A percentile compares a stretch with the other conserved stretches of the same genome.
These are phyloP conservation scores for Perkinsela sp. DNA, from an alignment of 208 protist species.

Conservation along the genomic window DNA sequence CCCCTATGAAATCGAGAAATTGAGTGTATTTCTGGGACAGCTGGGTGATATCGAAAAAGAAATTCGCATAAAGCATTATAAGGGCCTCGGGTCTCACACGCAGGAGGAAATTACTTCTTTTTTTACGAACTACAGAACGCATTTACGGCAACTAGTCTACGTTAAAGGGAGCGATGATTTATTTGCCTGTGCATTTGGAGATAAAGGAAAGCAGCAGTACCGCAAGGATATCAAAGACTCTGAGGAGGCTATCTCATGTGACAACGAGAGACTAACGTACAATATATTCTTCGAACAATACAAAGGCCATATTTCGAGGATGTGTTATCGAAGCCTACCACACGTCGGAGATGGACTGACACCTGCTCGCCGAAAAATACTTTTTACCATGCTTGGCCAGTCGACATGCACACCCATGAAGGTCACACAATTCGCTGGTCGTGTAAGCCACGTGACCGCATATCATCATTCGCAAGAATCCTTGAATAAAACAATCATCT, in stretches of 20 bases:
- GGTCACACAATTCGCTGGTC: conserved; percentile 94
- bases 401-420: conserved; percentile 82
- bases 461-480: conserved; percentile 98
- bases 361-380: conserved; percentile 94
- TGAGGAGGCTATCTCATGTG: conserved; percentile 59
- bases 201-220: conserved; percentile 95
- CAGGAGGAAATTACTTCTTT: conserved; percentile 94
- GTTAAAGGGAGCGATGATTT: conserved; percentile 85
- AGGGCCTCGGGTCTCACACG: conserved; percentile 88
- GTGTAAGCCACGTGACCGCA: conserved; percentile 76
- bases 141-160: conserved; percentile 72
- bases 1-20: conserved; percentile 96
- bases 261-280: conserved; percentile 37
- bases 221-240: too few relatives aligned
- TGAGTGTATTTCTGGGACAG: conserved; percentile 61
- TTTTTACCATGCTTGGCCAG: conserved; percentile 71
- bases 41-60: conserved; percentile 11
- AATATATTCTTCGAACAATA: too few relatives aligned
- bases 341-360: conserved; percentile 94
- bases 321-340: conserved; percentile 55
- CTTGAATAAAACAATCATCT: conserved; percentile 89
- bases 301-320: too few relatives aligned
- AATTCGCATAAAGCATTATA: conserved; percentile 95
- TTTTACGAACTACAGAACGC: conserved; percentile 81
- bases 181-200: conserved; percentile 84